Base-by-base conservation (phyloP, 2,329 filamentous ascomycete species). In the Colletotrichum shisoi region DNA sequence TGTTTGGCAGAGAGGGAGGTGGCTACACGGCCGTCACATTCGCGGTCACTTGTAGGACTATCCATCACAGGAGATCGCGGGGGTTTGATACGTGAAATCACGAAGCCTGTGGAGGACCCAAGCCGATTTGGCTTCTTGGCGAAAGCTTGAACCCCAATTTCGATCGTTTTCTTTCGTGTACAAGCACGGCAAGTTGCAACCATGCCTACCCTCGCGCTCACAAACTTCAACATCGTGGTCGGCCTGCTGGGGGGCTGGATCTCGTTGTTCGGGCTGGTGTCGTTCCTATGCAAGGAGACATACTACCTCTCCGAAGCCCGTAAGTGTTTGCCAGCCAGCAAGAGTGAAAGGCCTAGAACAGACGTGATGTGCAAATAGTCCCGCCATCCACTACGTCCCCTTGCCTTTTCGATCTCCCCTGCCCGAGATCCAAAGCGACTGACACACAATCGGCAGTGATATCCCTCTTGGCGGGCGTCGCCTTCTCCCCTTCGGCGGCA, bases 251-350 rank as follows among this genome's bases (percentile, higher is more conserved):
- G 94, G 15, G 94, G 92, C 1, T 97, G 96, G 80, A 89, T 97
- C 69, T 93, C 92, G 0, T 72, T 96, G n/a, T 97, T 96, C 74
- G 93, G 93, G 3, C 81, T 97, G 49, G 92, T 97, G 0, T 97
- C 93, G 0, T 96, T 93, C 75, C 84, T 97, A 19, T 84, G 92
- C 74, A 97, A 97, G 75, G 94, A 97, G 79, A 90, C 88, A 65
- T 94, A 92, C 75, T 97, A 97, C 76, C 84, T 97, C 1, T 96
- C 93, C 1, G 94, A 97, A 84, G 92, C 94, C 60, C 82, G 92
- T 94, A 82, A 76, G 91, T 87, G 21, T 31, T 42, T 27, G 42
- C 21, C 21, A 39, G 24, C 53, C n/a, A 39, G 24, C 17, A 15
- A 34, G 17, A 21, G 40, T 3, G 19, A 37, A 27, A 49, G 51